Evolutionary conservation across 164 flowering plant species (phyloP), one percentile per base, ranked within the genome.

Genomic region (Cinnamomum micranthum): DNA sequence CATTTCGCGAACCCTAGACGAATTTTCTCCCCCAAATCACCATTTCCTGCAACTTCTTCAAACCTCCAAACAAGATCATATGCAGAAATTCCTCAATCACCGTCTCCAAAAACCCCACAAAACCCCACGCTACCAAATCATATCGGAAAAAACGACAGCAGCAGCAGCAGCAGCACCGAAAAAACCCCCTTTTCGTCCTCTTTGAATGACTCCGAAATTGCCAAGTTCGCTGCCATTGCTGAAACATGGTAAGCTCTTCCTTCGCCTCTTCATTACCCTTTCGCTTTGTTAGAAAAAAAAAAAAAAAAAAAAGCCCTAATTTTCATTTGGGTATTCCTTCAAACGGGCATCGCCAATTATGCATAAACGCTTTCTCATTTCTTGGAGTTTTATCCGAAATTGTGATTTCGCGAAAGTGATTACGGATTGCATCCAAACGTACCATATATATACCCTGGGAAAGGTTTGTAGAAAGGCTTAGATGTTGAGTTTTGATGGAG

Each of bases 211-310:
- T 47, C 60, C 11, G 97, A 95, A 81, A 83, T 91, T 25, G 85
- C 84, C 60, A 95, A 95, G 67, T 93, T 95, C 77, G 76, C 98
- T 19, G 89, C 97, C 82, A 93, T 95, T 73, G 85, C 98, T 17
- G 95, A 93, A 62, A 84, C 93, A 69, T 93, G 98, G 98, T 94
- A 19, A 71, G 77, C 31, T 20, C 31, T 50, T 60, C 15, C 17
- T 47, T 58, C 28, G 1, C 14, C n/a, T 66, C 51, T 70, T 5
- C 60, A 35, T 47, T 51, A 62, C 47, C n/a, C 25, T 6, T 7
- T 4, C 7, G 5, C 35, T 31, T 31, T 31, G 35, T 31, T 5
- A 5, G 1, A 25, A 25, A 4, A 31, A 31, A 31, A 31, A 31
- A 31, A 31, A 31, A 31, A 25, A 28, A 1, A 27, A 58, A 3